phyloP scores from a whole-genome alignment of 2,329 filamentous ascomycete genomes.

The Botryotinia convoluta region DNA sequence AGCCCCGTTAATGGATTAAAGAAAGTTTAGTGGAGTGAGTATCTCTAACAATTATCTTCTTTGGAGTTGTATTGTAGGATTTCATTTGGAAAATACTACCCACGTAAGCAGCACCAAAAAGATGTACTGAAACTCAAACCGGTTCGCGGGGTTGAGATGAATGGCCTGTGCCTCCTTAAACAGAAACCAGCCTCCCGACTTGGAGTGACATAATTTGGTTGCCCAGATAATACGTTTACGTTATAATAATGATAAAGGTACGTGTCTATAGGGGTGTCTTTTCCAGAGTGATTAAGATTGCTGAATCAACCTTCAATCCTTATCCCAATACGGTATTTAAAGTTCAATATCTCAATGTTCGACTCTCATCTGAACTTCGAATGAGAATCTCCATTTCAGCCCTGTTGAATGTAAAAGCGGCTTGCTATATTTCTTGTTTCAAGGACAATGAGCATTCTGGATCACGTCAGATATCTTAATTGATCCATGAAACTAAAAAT shows the following conservation, averaged over 20 bases:
- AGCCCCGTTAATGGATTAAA: constrained; percentile 11
- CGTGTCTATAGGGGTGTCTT: background rate
- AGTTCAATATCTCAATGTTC: background rate
- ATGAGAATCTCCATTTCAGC: background rate
- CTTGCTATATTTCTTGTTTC: constrained; percentile 9
- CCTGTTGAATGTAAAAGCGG: background rate
- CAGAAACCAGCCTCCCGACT: background rate
- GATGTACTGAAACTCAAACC: background rate
- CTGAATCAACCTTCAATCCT: background rate
- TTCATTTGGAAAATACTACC: background rate
- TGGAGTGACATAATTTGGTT: background rate
- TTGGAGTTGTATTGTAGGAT: background rate
- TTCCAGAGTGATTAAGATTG: background rate
- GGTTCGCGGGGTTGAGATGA: constrained; percentile 5
- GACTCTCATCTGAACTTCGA: background rate
- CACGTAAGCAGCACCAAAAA: background rate
- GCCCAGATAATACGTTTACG: background rate
- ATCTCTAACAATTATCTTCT: background rate
- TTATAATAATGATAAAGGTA: background rate
- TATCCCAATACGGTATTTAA: background rate
- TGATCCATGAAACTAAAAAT: background rate
- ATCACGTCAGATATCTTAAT: constrained; percentile 6
- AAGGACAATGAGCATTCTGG: background rate
- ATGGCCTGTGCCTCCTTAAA: constrained; percentile 9
- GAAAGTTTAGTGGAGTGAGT: constrained; percentile 2